Percentiles rank a stretch among this genome's conserved stretches.
Evolutionary conservation across 495 filamentous ascomycete species (phyloP).

Genomic region (Bacidia gigantensis): DNA sequence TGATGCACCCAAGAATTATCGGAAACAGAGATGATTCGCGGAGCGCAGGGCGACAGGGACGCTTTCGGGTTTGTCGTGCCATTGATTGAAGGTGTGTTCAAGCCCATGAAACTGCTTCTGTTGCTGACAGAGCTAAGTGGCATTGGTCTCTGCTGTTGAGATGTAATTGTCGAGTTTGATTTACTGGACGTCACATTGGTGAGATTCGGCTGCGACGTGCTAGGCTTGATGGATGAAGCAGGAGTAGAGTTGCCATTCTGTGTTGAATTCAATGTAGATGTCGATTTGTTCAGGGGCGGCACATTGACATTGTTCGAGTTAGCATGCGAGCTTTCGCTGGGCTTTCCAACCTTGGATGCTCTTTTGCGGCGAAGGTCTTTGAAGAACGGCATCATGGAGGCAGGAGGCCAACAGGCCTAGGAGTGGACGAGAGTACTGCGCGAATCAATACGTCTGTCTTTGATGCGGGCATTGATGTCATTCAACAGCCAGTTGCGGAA

Average conservation of each 20-base stretch:
- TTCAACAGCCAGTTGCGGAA: too few relatives aligned
- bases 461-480: too few relatives aligned
- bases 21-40: slow-evolving; percentile 57
- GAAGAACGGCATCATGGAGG: slow-evolving; percentile 48
- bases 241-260: slow-evolving; percentile 43
- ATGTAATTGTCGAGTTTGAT: slow-evolving; percentile 31
- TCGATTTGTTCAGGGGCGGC: slow-evolving; percentile 39
- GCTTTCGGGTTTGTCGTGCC: slow-evolving; percentile 35
- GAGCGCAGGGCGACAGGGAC: slow-evolving; percentile 62
- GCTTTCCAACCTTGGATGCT: slow-evolving; percentile 38
- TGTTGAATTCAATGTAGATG: slow-evolving; percentile 49
- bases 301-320: slow-evolving; percentile 34
- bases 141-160: slow-evolving; percentile 30
- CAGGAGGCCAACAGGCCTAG: too few relatives aligned
- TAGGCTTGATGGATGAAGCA: slow-evolving; percentile 44
- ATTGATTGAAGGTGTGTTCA: slow-evolving; percentile 36
- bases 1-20: slow-evolving; percentile 85
- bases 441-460: too few relatives aligned
- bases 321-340: slow-evolving; percentile 36
- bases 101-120: slow-evolving; percentile 36
- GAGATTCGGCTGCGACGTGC: slow-evolving; percentile 37
- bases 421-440: too few relatives aligned
- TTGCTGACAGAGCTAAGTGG: slow-evolving; percentile 31
- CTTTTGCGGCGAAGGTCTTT: slow-evolving; percentile 59
- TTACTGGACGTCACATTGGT: slow-evolving; percentile 38